Evolutionary conservation across 73 alveolate genomes (phyloP).

Genomic region (Effrenium voratum): DNA sequence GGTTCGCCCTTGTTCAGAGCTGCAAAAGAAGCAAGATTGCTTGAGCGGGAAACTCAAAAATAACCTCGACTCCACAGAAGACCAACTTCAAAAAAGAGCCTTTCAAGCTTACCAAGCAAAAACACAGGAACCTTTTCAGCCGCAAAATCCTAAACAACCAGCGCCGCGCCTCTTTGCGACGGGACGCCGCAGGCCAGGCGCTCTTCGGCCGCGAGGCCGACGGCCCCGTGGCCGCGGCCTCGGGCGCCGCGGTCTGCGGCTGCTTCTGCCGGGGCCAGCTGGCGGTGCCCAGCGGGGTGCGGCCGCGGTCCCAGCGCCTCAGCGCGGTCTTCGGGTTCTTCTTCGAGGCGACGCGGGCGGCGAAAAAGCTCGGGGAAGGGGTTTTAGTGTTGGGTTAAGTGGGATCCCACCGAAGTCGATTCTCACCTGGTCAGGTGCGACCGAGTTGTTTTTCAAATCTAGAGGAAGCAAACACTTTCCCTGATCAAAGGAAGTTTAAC

Average conservation of each 20-base stretch:
- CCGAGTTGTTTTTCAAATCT: too few species aligned
- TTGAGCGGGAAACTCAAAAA: too few species aligned
- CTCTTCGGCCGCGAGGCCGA: conserved; percentile 5
- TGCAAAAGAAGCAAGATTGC: too few species aligned
- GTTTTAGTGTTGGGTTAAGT: neutral
- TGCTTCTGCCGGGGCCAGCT: conserved; percentile 61
- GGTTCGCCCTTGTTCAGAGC: too few species aligned
- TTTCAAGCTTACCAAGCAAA: too few species aligned
- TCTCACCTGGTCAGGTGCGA: too few species aligned
- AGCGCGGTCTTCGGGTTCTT: conserved; percentile 26
- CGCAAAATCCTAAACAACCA: neutral
- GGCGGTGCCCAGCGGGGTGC: conserved; percentile 7
- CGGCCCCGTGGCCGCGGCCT: conserved; percentile 5
- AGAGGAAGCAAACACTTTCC: too few species aligned
- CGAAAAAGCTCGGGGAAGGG: neutral
- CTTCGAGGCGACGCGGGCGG: neutral
- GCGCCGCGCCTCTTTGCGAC: neutral
- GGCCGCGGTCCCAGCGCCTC: conserved; percentile 21
- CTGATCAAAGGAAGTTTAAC: too few species aligned
- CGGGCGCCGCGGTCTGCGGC: conserved; percentile 2
- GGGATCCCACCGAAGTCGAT: neutral
- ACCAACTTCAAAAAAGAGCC: too few species aligned
- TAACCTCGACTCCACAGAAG: too few species aligned
- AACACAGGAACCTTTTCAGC: neutral
- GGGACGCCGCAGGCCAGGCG: neutral